These are phyloP conservation scores for Boeremia lycopersici DNA, from an alignment of 2,329 filamentous ascomycete genomes.

Conservation along the genomic window DNA sequence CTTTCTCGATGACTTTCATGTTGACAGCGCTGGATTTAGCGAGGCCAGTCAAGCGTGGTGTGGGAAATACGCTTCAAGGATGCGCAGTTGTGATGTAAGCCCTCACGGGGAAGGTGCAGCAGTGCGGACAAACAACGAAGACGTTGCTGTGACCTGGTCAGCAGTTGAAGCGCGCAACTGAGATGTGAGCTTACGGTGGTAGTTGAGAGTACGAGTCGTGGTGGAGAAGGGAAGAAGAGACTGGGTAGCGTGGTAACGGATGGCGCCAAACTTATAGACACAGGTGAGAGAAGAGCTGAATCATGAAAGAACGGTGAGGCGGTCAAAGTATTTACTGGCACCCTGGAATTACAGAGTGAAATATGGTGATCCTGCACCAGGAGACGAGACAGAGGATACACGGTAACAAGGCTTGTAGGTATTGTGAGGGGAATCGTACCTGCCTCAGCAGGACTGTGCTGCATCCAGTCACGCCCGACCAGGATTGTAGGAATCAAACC, in stretches of 20 bases:
- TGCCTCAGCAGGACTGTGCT: no score
- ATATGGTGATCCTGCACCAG: no score
- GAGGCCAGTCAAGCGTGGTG: not conserved
- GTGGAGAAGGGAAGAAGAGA: not conserved
- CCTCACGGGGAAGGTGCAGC: no score
- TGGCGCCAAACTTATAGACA: not conserved
- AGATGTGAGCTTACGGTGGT: not conserved
- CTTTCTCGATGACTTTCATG: slow-evolving; percentile 48
- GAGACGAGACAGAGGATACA: no score
- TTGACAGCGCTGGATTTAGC: slow-evolving; percentile 1
- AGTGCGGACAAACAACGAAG: not conserved
- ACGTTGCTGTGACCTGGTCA: not conserved
- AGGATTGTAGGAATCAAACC: no score
- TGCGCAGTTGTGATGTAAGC: not conserved
- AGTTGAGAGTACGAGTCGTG: not conserved
- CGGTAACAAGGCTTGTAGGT: no score
- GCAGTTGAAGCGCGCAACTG: not conserved
- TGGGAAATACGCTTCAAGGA: not conserved
- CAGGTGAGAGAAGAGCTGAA: slow-evolving; percentile 1
- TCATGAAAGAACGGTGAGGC: not conserved
- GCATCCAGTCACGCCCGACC: no score
- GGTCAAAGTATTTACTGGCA: not conserved
- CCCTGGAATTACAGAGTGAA: not conserved
- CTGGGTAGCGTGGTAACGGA: not conserved
- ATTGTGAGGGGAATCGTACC: no score